Base-by-base conservation (phyloP, 148 eudicot species). In the Dysphania ambrosioides region DNA sequence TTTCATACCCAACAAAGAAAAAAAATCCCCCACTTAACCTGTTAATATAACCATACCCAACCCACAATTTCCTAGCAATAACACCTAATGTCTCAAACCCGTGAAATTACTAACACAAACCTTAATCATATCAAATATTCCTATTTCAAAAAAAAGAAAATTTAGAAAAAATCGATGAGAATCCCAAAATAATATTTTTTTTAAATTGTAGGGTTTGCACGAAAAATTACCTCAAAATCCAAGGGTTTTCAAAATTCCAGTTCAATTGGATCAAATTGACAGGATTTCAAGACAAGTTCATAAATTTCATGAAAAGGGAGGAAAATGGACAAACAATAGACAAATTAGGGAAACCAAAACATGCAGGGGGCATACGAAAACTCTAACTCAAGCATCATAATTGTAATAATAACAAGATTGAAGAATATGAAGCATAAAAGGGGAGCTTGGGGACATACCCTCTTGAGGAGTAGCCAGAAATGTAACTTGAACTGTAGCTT, bases 41-140 rank as follows among this genome's bases (percentile, higher is more conserved):
- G 93, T 92, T 90, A 92, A 92, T 92, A 87, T 85, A 88, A 85
- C 93, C 87, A 89, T 81, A 72, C 97, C 97, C 93, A 83, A 78
- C 95, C 97, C 93, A 81, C 40, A 66, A 75, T 66, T 66, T 75
- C 72, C 78, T 75, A 75, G 72, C 72, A 38, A 73, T 41, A 76
- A 67, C 21, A 58, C 67, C 78, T 76, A 57, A 36, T 57, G 72
- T 68, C 78, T 76, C 66, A 68, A 76, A 19, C 73, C 78, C 66
- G 68, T 40, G 2, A n/a, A n/a, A n/a, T n/a, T n/a, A n/a, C n/a
- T n/a, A n/a, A n/a, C n/a, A n/a, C n/a, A n/a, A n/a, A n/a, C n/a
- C n/a, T n/a, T n/a, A n/a, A n/a, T n/a, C n/a, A n/a, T n/a, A n/a
- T n/a, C n/a, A n/a, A n/a, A n/a, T n/a, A n/a, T n/a, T 18, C 35